Evolutionary conservation across 176 grass and related monocot species (phyloP).

Genomic region (Lolium rigidum): DNA sequence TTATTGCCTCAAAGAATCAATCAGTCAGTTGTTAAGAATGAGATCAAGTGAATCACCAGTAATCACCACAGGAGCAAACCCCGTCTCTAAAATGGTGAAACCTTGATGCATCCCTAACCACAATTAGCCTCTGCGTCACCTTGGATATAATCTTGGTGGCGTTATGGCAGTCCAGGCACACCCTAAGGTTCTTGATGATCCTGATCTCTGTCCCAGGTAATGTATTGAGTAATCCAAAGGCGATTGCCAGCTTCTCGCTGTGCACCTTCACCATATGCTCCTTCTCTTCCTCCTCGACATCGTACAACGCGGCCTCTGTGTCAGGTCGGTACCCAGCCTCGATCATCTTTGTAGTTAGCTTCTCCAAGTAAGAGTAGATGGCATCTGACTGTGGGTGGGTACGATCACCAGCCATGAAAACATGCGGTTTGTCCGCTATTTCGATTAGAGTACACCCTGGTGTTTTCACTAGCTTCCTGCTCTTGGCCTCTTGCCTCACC

Average conservation of each 20-base stretch:
- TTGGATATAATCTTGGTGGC: slow-evolving; percentile 67
- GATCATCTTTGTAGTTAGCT: slow-evolving; percentile 60
- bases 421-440: slow-evolving; percentile 51
- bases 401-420: slow-evolving; percentile 64
- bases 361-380: slow-evolving; percentile 57
- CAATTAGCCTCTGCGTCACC: slow-evolving; percentile 62
- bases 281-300: slow-evolving; percentile 74
- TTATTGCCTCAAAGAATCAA: slow-evolving; percentile 6
- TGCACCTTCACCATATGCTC: slow-evolving; percentile 59
- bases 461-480: slow-evolving; percentile 67
- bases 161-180: slow-evolving; percentile 69
- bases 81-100: slow-evolving; percentile 61
- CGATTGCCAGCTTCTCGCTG: slow-evolving; percentile 55
- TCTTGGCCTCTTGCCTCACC: slow-evolving; percentile 69
- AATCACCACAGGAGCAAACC: slow-evolving; percentile 64
- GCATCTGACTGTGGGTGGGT: slow-evolving; percentile 56
- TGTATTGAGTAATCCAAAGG: slow-evolving; percentile 62
- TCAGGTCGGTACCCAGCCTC: slow-evolving; percentile 64
- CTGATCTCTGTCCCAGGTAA: slow-evolving; percentile 60
- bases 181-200: slow-evolving; percentile 77
- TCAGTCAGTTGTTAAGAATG: not conserved
- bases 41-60: slow-evolving; percentile 48
- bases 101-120: slow-evolving; percentile 59
- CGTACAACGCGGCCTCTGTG: slow-evolving; percentile 59
- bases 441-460: slow-evolving; percentile 78